Percentiles rank a stretch among this genome's conserved stretches.
Evolutionary conservation across 2,329 filamentous ascomycete species (phyloP).

Genomic region (Trichophyton benhamiae): DNA sequence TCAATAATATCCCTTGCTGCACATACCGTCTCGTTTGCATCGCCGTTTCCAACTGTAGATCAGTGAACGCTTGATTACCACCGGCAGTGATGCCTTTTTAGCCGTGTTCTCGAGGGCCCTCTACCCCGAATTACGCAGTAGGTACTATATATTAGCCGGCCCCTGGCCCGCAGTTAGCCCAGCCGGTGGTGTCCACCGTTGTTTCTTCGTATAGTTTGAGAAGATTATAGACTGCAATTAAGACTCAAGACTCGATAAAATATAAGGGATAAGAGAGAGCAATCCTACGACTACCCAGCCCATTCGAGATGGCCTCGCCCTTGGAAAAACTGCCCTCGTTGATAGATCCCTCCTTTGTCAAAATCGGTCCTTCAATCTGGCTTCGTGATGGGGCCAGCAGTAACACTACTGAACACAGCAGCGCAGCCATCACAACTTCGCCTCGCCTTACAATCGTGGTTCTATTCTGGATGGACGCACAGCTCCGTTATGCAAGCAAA

Average conservation of each 20-base stretch:
- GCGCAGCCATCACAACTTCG: neutral
- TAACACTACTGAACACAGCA: constrained; percentile 3
- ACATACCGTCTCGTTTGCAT: too few species aligned
- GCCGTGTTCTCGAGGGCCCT: too few species aligned
- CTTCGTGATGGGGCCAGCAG: constrained; percentile 20
- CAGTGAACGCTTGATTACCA: too few species aligned
- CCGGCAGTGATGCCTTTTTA: too few species aligned
- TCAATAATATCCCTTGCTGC: neutral
- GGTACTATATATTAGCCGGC: too few species aligned
- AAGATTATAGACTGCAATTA: too few species aligned
- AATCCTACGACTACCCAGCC: neutral
- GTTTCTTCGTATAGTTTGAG: too few species aligned
- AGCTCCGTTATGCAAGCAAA: constrained; percentile 34
- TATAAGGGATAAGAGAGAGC: neutral
- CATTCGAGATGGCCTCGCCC: neutral
- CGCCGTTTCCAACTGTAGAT: too few species aligned
- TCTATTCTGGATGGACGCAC: constrained; percentile 40
- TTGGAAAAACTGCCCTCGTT: neutral
- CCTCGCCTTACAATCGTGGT: constrained; percentile 31
- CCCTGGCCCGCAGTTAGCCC: too few species aligned
- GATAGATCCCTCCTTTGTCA: constrained; percentile 19
- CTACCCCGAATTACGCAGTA: too few species aligned
- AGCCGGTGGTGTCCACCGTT: too few species aligned
- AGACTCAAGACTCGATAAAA: neutral
- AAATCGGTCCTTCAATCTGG: constrained; percentile 30